phyloP scores from a whole-genome alignment of 2,329 filamentous ascomycete genomes.

The Trichophyton simii region DNA sequence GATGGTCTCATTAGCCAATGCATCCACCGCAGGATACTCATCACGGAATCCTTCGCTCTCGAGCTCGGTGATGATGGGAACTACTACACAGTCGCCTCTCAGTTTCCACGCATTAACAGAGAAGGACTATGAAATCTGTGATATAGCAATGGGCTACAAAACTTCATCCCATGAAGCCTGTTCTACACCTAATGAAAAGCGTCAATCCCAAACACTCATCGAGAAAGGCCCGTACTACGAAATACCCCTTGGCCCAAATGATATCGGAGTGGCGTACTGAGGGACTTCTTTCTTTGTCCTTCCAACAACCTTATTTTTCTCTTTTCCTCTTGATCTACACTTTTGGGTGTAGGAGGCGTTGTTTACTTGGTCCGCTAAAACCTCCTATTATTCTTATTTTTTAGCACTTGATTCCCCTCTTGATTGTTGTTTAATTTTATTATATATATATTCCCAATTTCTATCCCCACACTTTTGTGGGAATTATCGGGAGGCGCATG shows the following conservation, averaged over 20 bases:
- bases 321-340: not conserved
- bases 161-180: slow-evolving; percentile 10
- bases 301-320: not conserved
- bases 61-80: slow-evolving; percentile 17
- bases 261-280: slow-evolving; percentile 24
- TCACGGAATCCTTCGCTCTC: slow-evolving; percentile 21
- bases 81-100: slow-evolving; percentile 12
- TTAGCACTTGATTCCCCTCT: not conserved
- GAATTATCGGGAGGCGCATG: not conserved
- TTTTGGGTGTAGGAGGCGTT: not conserved
- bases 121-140: slow-evolving; percentile 15
- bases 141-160: slow-evolving; percentile 7
- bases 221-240: not conserved
- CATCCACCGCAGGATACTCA: slow-evolving; percentile 15
- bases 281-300: not conserved
- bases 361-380: not conserved
- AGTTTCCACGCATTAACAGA: slow-evolving; percentile 11
- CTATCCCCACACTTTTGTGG: not conserved
- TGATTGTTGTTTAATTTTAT: not conserved
- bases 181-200: slow-evolving; percentile 15
- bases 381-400: not conserved
- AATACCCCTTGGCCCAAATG: slow-evolving; percentile 8
- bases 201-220: slow-evolving; percentile 13
- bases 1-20: slow-evolving; percentile 20
- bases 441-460: not conserved